Evolutionary conservation across 371 early-diverging fungal species (phyloP).

Genomic region (Apophysomyces trapeziformis): DNA sequence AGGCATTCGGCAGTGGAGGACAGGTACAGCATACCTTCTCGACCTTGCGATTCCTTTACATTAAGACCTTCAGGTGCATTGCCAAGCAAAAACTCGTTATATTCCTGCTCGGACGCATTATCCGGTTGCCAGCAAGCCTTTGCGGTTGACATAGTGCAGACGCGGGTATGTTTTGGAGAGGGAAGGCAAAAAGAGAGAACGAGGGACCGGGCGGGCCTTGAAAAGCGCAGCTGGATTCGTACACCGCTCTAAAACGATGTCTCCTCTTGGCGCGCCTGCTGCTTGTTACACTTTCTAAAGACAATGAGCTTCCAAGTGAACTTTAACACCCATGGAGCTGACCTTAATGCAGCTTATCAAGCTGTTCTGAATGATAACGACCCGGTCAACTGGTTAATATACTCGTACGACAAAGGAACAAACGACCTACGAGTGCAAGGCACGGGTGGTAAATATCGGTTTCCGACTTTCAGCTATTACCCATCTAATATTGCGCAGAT

Average conservation of each 20-base stretch:
- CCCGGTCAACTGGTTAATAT: constrained; percentile 77
- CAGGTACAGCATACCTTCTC: background rate
- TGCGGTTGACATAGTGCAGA: background rate
- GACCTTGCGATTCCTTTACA: constrained; percentile 38
- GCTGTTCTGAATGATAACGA: constrained; percentile 67
- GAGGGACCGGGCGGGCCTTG: background rate
- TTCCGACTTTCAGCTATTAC: background rate
- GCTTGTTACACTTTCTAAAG: constrained; percentile 7
- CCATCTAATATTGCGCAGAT: constrained; percentile 34
- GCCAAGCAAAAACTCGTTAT: constrained; percentile 36
- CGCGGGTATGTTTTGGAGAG: background rate
- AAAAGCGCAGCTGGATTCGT: background rate
- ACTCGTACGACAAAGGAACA: constrained; percentile 82
- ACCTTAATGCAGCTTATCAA: constrained; percentile 67
- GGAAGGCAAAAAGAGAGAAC: background rate
- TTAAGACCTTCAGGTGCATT: constrained; percentile 49
- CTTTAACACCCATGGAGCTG: constrained; percentile 65
- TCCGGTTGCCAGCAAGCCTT: background rate
- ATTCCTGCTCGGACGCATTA: constrained; percentile 2
- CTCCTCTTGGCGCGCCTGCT: background rate
- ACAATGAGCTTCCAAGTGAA: constrained; percentile 69
- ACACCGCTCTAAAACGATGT: background rate
- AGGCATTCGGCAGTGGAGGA: constrained; percentile 5
- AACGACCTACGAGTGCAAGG: constrained; percentile 81
- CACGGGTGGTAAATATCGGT: constrained; percentile 58